Evolutionary conservation across 306 rosid genomes (phyloP).

Genomic region (Glycine tomentella): DNA sequence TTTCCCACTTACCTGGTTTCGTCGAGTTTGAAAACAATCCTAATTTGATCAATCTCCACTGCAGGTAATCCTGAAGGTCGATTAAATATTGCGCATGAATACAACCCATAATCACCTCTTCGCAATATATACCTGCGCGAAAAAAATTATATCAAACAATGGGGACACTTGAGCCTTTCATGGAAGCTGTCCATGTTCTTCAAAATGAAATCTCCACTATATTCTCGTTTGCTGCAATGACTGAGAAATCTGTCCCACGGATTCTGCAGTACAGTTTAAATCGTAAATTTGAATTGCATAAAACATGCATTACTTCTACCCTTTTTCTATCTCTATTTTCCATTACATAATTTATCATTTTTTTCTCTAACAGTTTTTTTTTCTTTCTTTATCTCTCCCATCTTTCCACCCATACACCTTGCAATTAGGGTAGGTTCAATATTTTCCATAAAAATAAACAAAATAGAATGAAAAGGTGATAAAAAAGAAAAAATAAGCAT

Average conservation of each 20-base stretch:
- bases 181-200: conserved; percentile 56
- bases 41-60: conserved; percentile 55
- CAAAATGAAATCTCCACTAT: conserved; percentile 77
- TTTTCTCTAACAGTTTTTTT: no score
- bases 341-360: no score
- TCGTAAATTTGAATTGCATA: background rate
- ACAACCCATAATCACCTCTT: conserved; percentile 71
- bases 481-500: no score
- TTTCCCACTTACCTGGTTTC: conserved; percentile 50
- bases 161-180: conserved; percentile 44
- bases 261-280: conserved; percentile 51
- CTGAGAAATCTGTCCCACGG: conserved; percentile 46
- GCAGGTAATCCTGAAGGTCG: conserved; percentile 65
- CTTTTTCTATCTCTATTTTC: no score
- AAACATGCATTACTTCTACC: no score
- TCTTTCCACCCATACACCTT: no score
- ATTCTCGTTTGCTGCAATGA: conserved; percentile 39
- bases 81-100: conserved; percentile 66
- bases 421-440: no score
- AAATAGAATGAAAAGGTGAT: no score
- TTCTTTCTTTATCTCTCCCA: no score
- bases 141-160: background rate
- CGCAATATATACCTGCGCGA: conserved; percentile 65
- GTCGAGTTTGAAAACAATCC: conserved; percentile 64
- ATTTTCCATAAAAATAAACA: no score